These are phyloP conservation scores for Porphyra umbilicalis DNA, from an alignment of 31 red algal genomes.

Conservation along the genomic window DNA sequence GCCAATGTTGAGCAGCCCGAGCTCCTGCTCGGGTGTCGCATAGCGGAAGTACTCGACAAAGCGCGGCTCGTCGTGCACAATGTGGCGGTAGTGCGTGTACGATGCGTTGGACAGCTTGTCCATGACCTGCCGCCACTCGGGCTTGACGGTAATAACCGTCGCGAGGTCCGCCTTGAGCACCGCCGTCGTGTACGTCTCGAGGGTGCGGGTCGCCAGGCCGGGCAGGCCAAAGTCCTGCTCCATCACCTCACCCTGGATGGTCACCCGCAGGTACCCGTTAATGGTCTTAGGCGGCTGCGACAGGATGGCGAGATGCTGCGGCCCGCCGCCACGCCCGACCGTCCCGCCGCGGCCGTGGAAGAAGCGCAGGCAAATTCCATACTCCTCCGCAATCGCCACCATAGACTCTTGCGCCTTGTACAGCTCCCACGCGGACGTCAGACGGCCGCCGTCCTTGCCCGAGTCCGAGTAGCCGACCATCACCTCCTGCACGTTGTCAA, in stretches of 20 bases:
- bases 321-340: constrained; percentile 83
- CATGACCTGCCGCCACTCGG: constrained; percentile 64
- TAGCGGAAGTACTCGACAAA: constrained; percentile 89
- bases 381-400: constrained; percentile 47
- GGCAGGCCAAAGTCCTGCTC: constrained; percentile 87
- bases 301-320: constrained; percentile 85
- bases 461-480: constrained; percentile 97
- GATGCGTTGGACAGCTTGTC: constrained; percentile 59
- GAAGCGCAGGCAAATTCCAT: constrained; percentile 73
- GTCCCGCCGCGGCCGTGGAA: constrained; percentile 91
- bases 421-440: constrained; percentile 88
- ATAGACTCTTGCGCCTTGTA: constrained; percentile 89
- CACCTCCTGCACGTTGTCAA: constrained; percentile 82
- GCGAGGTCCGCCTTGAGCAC: constrained; percentile 71
- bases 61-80: constrained; percentile 59
- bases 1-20: constrained; percentile 86
- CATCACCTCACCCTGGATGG: constrained; percentile 92
- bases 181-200: constrained; percentile 78
- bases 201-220: constrained; percentile 47
- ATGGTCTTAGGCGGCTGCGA: constrained; percentile 92
- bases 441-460: constrained; percentile 86
- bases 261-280: constrained; percentile 81
- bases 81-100: constrained; percentile 65
- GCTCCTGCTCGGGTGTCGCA: constrained; percentile 87
- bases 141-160: constrained; percentile 28